Base-by-base conservation (phyloP, 306 rosid genomes). In the Ormosia emarginata region DNA sequence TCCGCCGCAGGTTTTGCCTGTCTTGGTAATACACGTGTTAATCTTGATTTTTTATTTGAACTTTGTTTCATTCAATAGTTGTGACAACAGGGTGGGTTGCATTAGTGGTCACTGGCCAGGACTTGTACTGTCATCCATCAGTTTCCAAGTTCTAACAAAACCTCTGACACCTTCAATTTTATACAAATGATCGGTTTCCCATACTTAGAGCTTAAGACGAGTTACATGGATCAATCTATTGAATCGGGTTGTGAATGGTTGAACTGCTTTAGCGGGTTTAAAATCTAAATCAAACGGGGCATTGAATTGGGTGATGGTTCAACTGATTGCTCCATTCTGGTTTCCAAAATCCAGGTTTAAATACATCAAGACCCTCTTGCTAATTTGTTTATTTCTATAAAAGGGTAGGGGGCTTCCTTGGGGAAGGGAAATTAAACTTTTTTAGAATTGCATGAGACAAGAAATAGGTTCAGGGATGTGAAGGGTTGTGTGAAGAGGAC, bases 1-100 rank as follows among this genome's bases (percentile, higher is more conserved):
- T 95, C 99, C 0, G 99, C 99, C 0, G 99, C 99, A 29, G 99
- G 99, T 75, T 81, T 95, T 44, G 99, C 99, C 78, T 95, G 99
- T 79, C 93, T 93, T 17, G 99, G 99, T 95, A 91, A 80, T 41
- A 56, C 18, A 40, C 63, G 12, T 50, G 14, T 15, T 86, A 52
- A 52, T 67, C 64, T 46, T 41, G 11, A 34, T 10, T 34, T 59
- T 74, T 71, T 47, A n/a, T 55, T 49, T 50, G 29, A 32, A 15
- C 9, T 73, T 61, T 47, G 11, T 78, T 82, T 75, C 56, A 6
- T 46, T 72, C 14, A 46, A 15, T 74, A 61, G 67, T 78, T 67
- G 64, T 67, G 65, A 32, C 40, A 17, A 43, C 65, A 56, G 24
- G 57, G 32, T 71, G 17, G 47, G 7, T 65, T 77, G 68, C 65